Percentiles rank a stretch among this genome's conserved stretches.
These are phyloP conservation scores for Ceratopteris richardii DNA, from an alignment of 75 land plant genomes.

Conservation along the genomic window DNA sequence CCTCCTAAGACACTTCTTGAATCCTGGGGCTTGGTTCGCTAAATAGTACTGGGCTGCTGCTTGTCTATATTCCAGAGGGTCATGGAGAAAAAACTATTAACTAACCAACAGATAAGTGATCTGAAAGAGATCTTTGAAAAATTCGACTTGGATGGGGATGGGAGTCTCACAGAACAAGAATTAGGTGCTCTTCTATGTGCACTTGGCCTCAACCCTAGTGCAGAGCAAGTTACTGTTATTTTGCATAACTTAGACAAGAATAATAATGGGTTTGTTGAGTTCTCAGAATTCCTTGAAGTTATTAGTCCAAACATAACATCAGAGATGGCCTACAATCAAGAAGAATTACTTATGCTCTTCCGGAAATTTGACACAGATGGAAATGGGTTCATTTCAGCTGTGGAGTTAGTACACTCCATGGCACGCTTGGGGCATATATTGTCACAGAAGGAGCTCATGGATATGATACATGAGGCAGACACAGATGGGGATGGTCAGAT, in stretches of 20 bases:
- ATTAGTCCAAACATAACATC: slow-evolving; percentile 42
- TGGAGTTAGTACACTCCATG: slow-evolving; percentile 79
- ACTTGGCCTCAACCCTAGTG: slow-evolving; percentile 56
- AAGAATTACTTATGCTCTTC: slow-evolving; percentile 58
- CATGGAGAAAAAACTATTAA: background rate
- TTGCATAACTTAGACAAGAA: slow-evolving; percentile 55
- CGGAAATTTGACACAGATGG: slow-evolving; percentile 74
- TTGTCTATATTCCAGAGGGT: no score
- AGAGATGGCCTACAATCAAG: slow-evolving; percentile 29
- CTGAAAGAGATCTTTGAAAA: slow-evolving; percentile 56
- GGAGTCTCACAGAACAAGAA: slow-evolving; percentile 76
- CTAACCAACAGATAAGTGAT: slow-evolving; percentile 39
- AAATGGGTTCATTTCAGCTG: slow-evolving; percentile 81
- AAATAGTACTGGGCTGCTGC: no score
- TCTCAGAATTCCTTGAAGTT: slow-evolving; percentile 50
- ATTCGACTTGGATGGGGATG: slow-evolving; percentile 79
- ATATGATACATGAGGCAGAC: slow-evolving; percentile 76
- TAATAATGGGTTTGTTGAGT: slow-evolving; percentile 72
- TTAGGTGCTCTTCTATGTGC: slow-evolving; percentile 68
- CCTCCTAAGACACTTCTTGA: no score
- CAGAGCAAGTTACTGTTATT: slow-evolving; percentile 45
- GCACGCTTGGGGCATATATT: slow-evolving; percentile 71
- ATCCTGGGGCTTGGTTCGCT: no score
- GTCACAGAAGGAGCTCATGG: slow-evolving; percentile 55
- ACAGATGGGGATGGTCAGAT: slow-evolving; percentile 72